Base-by-base conservation (phyloP, 2,329 filamentous ascomycete species). In the Ciborinia camelliae region DNA sequence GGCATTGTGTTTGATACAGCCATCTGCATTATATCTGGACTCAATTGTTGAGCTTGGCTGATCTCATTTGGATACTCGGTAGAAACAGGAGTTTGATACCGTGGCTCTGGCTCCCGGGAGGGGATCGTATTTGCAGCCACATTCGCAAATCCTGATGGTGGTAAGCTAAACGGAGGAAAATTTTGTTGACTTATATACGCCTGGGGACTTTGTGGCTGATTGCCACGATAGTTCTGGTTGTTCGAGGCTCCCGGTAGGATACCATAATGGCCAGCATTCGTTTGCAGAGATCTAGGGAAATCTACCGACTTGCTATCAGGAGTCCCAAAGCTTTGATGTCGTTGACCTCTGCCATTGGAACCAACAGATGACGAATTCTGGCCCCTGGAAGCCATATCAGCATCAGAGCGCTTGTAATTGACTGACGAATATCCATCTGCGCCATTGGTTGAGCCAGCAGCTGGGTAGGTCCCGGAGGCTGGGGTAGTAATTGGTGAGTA, bases 1-100 rank as follows among this genome's bases (percentile, higher is more conserved):
- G 94, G 92, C 71, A 96, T 90, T 5, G 90, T 87, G 64, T 86
- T 88, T 20, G 82, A 81, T 73, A 83, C 82, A 51, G 83, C 77
- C 82, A 88, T 87, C 67, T 87, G 84, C 77, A 86, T 82, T 80
- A 87, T 81, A 67, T 88, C 85, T 23, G 72, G 69, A 14, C 72
- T 73, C 1, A 73, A 74, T 66, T 75, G 73, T 52, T 75, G 73
- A 61, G 70, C 66, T 15, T 80, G 63, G 75, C 74, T 61, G 73
- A 71, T 47, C 74, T 75, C 52, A 70, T 70, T 59, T 71, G 72
- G 55, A 66, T 74, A 76, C 15, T 75, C 72, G 15, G 62, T 50
- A 39, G 70, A 66, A 23, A 73, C 66, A 64, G 74, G 71, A 26
- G 72, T 72, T 10, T 72, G 66, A 65, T 74, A 74, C 5, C 68